phyloP scores from a whole-genome alignment of 805 yeast genomes.

The Wickerhamomyces pijperi region DNA sequence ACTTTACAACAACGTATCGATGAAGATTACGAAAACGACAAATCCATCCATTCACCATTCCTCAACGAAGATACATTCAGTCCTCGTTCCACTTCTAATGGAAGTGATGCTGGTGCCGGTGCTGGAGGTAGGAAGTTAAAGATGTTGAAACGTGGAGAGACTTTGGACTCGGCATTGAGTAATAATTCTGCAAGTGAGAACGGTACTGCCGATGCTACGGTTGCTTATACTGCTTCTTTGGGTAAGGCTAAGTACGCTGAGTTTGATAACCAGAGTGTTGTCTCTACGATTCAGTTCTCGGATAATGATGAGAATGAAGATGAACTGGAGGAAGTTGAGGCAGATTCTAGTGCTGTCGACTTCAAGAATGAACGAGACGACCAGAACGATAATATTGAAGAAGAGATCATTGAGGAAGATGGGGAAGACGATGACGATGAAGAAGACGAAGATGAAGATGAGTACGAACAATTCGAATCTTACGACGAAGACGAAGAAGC shows the following conservation, averaged over 20 bases:
- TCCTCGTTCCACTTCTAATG: background rate
- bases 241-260: background rate
- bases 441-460: conserved; percentile 3
- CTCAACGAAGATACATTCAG: background rate
- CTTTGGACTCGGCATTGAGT: conserved; percentile 11
- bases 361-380: background rate
- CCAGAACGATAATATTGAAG: background rate
- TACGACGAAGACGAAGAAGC: conserved; percentile 1
- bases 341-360: background rate
- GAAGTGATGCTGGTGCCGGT: too few species aligned
- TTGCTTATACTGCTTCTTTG: background rate
- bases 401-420: background rate
- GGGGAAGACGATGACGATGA: conserved; percentile 1
- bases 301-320: conserved; percentile 8
- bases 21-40: conserved; percentile 11
- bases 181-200: too few species aligned
- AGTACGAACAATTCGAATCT: conserved; percentile 1
- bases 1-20: conserved; percentile 1
- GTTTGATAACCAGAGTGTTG: conserved; percentile 5
- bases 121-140: conserved; percentile 15
- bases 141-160: conserved; percentile 26
- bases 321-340: background rate
- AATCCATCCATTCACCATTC: background rate
- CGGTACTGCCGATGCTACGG: background rate
- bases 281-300: conserved; percentile 14